Percentiles rank a stretch among this genome's conserved stretches.
Evolutionary conservation across 177 flowering plant genomes (phyloP).

Genomic region (Vitis hybrid): DNA sequence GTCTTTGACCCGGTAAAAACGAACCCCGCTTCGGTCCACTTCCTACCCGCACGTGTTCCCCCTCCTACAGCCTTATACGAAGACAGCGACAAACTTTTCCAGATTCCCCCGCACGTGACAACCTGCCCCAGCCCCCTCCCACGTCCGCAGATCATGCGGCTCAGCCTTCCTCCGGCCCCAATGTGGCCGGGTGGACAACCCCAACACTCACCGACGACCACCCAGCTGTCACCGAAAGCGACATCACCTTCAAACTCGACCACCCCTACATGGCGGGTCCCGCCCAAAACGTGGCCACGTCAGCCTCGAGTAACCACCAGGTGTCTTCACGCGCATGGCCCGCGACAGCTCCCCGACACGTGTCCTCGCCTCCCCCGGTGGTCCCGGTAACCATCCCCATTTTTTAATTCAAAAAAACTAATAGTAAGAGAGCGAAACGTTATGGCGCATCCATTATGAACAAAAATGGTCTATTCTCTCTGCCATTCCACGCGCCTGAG

Average conservation of each 20-base stretch:
- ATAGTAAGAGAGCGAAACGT: neutral
- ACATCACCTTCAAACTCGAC: conserved; percentile 21
- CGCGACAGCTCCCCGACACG: conserved; percentile 13
- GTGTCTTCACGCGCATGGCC: conserved; percentile 34
- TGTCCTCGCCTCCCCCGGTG: neutral
- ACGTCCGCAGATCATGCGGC: no score
- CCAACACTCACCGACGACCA: conserved; percentile 10
- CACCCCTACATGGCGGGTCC: conserved; percentile 29
- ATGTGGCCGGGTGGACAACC: no score
- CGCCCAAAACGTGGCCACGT: conserved; percentile 40
- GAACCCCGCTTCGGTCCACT: conserved; percentile 1
- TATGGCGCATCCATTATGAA: neutral
- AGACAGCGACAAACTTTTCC: no score
- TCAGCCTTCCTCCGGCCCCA: neutral
- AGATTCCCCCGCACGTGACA: no score
- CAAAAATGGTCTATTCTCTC: no score
- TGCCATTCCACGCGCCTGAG: no score
- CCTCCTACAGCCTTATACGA: conserved; percentile 1
- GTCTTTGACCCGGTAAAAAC: conserved; percentile 10
- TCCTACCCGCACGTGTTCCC: neutral
- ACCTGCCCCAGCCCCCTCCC: no score
- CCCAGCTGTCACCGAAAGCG: conserved; percentile 41
- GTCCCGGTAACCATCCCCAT: neutral
- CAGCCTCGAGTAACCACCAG: conserved; percentile 30
- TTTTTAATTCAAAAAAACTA: neutral